A percentile compares a stretch with the other conserved stretches of the same genome.
These are phyloP conservation scores for Leucaena leucocephala DNA, from an alignment of 306 rosid species.

Conservation along the genomic window DNA sequence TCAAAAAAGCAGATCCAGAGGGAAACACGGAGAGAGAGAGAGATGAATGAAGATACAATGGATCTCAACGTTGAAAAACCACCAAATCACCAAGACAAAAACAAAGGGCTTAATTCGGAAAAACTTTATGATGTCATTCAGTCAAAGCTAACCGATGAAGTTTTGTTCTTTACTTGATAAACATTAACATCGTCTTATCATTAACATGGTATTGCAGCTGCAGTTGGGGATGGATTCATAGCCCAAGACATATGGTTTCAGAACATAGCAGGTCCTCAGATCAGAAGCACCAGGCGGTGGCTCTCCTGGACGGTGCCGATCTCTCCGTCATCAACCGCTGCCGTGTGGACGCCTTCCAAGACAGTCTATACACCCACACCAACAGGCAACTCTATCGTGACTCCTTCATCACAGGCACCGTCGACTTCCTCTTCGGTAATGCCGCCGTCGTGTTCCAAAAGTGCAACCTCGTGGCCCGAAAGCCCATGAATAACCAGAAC, in stretches of 20 bases:
- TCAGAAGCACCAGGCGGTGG: conserved; percentile 62
- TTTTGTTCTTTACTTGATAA: background rate
- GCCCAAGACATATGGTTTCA: conserved; percentile 62
- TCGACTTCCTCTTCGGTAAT: conserved; percentile 64
- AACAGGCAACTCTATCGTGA: conserved; percentile 64
- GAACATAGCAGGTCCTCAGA: conserved; percentile 75
- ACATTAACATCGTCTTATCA: background rate
- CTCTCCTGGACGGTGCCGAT: conserved; percentile 65
- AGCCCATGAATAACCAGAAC: conserved; percentile 45
- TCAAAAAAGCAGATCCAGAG: too few relatives aligned
- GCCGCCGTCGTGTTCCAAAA: conserved; percentile 62
- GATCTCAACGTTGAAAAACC: too few relatives aligned
- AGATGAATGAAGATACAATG: too few relatives aligned
- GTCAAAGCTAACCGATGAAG: too few relatives aligned
- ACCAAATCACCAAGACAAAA: too few relatives aligned
- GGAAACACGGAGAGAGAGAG: too few relatives aligned
- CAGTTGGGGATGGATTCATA: conserved; percentile 65
- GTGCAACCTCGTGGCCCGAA: conserved; percentile 47
- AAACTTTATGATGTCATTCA: too few relatives aligned
- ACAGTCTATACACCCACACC: conserved; percentile 60
- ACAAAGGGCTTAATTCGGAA: too few relatives aligned
- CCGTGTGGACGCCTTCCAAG: conserved; percentile 55
- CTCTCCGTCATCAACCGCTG: conserved; percentile 64
- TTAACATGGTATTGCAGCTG: conserved; percentile 42
- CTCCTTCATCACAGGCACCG: conserved; percentile 53